Conservation (phyloP, 2,329 filamentous ascomycete species). For the Colletotrichum sp. region DNA sequence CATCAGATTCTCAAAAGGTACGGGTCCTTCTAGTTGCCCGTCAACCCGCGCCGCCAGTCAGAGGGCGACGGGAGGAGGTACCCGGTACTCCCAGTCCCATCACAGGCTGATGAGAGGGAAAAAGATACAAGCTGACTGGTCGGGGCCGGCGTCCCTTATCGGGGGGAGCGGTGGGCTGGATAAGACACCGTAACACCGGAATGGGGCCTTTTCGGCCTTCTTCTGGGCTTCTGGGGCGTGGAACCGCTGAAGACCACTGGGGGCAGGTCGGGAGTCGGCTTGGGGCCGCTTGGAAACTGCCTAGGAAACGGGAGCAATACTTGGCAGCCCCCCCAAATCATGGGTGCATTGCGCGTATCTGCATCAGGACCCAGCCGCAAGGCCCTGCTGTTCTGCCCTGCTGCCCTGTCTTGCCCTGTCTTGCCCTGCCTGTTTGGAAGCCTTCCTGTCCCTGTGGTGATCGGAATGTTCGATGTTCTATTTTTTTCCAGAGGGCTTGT, state of each 20-base stretch:
- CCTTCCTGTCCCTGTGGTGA: conserved; percentile 20
- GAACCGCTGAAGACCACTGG: not conserved
- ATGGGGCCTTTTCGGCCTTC: not conserved
- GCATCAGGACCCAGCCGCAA: conserved; percentile 11
- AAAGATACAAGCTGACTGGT: conserved; percentile 11
- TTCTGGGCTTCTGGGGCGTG: not conserved
- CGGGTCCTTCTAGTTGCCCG: not conserved
- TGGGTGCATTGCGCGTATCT: conserved; percentile 20
- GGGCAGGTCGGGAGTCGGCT: not conserved
- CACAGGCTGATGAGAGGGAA: not conserved
- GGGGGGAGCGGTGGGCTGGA: conserved; percentile 3
- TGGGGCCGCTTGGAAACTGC: not conserved
- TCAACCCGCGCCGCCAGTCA: not conserved
- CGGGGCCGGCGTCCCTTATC: conserved; percentile 6
- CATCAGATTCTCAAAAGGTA: not conserved
- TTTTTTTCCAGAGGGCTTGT: not conserved
- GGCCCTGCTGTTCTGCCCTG: not conserved
- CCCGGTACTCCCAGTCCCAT: not conserved
- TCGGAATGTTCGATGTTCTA: conserved; percentile 17
- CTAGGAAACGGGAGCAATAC: not conserved
- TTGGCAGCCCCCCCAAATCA: conserved; percentile 5
- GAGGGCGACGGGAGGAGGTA: not conserved
- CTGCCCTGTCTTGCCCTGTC: not conserved
- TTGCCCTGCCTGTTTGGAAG: not conserved
- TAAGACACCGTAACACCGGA: conserved; percentile 6